Evolutionary conservation across 179 eudicot species (phyloP).

Genomic region (Corrigiola litoralis): DNA sequence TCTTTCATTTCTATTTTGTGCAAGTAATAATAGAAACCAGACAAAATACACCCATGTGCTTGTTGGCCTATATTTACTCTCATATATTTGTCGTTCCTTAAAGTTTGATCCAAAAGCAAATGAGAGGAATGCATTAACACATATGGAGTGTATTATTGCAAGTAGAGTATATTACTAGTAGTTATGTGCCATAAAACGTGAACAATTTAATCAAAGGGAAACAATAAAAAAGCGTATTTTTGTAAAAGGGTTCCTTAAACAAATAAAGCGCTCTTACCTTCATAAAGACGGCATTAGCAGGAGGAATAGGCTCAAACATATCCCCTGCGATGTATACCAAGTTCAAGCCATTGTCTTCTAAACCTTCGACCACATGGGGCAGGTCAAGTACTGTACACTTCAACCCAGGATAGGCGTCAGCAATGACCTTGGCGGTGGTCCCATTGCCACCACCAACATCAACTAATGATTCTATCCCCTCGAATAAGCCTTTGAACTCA

Average conservation of each 20-base stretch:
- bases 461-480: slow-evolving; percentile 27
- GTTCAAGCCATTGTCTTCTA: slow-evolving; percentile 16
- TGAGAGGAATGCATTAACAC: too few species aligned
- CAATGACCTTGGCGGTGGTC: slow-evolving; percentile 20
- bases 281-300: slow-evolving; percentile 22
- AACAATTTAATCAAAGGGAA: too few species aligned
- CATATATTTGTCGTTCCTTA: too few species aligned
- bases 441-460: slow-evolving; percentile 47
- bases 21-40: too few species aligned
- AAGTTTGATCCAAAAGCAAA: too few species aligned
- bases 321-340: slow-evolving; percentile 21
- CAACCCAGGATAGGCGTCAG: slow-evolving; percentile 18
- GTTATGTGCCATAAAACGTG: too few species aligned
- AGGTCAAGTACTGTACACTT: slow-evolving; percentile 22
- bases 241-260: too few species aligned
- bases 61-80: too few species aligned
- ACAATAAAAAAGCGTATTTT: background rate
- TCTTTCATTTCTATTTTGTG: too few species aligned
- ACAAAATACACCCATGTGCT: too few species aligned
- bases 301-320: slow-evolving; percentile 24
- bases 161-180: too few species aligned
- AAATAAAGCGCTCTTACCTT: slow-evolving; percentile 25
- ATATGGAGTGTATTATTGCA: too few species aligned
- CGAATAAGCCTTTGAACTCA: slow-evolving; percentile 19
- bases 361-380: slow-evolving; percentile 20